These are phyloP conservation scores for Haemoproteus tartakovskyi DNA, from an alignment of 169 alveolate genomes.

Conservation along the genomic window DNA sequence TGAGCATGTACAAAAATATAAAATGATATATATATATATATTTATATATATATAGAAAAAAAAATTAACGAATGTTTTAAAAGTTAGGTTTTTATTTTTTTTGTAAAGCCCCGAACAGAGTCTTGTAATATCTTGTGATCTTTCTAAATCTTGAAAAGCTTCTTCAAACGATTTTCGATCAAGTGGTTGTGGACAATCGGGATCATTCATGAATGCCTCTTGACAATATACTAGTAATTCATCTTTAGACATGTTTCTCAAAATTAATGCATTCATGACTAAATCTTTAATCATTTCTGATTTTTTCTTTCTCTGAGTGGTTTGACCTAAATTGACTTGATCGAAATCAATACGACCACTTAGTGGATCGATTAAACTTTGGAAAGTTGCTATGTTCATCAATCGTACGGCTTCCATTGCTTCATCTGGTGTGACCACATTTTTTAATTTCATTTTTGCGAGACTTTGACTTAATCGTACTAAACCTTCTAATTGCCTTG, in stretches of 20 bases:
- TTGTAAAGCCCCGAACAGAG: slow-evolving; percentile 51
- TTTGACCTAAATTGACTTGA: slow-evolving; percentile 89
- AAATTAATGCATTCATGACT: slow-evolving; percentile 44
- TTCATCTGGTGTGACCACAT: slow-evolving; percentile 86
- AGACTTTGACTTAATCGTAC: slow-evolving; percentile 96
- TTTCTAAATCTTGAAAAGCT: slow-evolving; percentile 62
- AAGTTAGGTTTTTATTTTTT: no score
- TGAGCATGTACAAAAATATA: no score
- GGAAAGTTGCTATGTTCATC: slow-evolving; percentile 97
- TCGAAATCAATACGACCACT: slow-evolving; percentile 97
- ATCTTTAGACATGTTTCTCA: slow-evolving; percentile 62
- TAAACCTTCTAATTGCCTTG: slow-evolving; percentile 95
- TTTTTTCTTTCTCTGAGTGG: slow-evolving; percentile 65
- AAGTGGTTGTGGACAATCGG: slow-evolving; percentile 15
- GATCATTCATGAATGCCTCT: slow-evolving; percentile 54
- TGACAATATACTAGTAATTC: slow-evolving; percentile 50
- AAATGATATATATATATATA: no score
- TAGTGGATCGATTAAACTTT: slow-evolving; percentile 97
- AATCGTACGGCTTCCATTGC: slow-evolving; percentile 96
- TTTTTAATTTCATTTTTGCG: slow-evolving; percentile 93
- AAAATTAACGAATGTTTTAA: no score
- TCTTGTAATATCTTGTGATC: slow-evolving; percentile 60
- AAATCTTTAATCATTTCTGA: slow-evolving; percentile 57
- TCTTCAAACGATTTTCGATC: slow-evolving; percentile 65
- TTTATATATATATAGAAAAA: no score